Evolutionary conservation across 129 eudicot species (phyloP).

Genomic region (Silybum marianum): DNA sequence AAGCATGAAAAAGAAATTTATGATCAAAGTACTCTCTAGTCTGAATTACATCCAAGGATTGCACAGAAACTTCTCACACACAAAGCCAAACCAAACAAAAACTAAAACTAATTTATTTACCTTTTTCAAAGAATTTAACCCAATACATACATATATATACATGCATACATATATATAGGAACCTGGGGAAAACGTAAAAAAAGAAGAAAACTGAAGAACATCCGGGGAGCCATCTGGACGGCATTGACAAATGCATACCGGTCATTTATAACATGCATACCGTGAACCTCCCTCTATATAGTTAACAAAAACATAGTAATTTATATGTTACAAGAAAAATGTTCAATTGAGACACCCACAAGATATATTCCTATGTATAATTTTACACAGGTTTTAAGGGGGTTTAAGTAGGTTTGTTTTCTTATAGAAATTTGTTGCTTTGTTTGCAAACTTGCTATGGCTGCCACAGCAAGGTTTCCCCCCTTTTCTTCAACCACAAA

Average conservation of each 20-base stretch:
- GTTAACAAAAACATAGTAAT: background rate
- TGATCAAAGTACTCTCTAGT: background rate
- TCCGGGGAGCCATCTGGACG: too few species aligned
- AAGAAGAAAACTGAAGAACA: too few species aligned
- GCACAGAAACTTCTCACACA: background rate
- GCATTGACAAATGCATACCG: too few species aligned
- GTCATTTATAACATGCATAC: too few species aligned
- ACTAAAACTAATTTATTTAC: background rate
- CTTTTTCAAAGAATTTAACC: background rate
- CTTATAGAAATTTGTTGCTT: background rate
- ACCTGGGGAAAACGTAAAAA: too few species aligned
- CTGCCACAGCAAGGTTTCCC: background rate
- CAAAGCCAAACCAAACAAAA: background rate
- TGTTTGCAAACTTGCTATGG: background rate
- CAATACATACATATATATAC: too few species aligned
- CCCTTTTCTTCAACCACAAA: background rate
- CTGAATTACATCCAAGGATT: background rate
- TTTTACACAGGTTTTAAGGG: background rate
- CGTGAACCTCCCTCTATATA: background rate
- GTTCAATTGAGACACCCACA: background rate
- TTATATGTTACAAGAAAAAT: background rate
- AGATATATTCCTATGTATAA: background rate
- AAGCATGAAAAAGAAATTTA: background rate
- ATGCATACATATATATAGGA: too few species aligned
- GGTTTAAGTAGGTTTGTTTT: background rate